phyloP scores from a whole-genome alignment of 2,329 filamentous ascomycete species.

The Pestalotiopsis sp. region DNA sequence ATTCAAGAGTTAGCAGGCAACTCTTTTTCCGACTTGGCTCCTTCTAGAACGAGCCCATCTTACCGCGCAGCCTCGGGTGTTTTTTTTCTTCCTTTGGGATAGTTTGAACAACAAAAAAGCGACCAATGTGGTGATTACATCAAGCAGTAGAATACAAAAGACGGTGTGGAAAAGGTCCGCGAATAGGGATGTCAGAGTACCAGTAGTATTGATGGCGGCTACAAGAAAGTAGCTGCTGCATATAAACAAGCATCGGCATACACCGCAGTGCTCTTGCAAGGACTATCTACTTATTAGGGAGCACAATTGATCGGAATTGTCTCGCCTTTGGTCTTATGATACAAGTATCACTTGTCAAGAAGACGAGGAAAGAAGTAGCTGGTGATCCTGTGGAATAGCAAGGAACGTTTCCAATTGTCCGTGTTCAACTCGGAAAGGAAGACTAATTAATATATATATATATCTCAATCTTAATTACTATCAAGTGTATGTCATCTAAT shows the following conservation, averaged over 20 bases:
- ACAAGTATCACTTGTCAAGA: neutral
- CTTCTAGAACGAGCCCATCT: neutral
- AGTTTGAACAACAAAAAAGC: neutral
- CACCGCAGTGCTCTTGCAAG: neutral
- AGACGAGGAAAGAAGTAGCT: neutral
- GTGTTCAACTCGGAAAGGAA: too few species aligned
- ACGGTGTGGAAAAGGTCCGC: neutral
- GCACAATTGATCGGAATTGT: neutral
- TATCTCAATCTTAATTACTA: too few species aligned
- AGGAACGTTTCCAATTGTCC: too few species aligned
- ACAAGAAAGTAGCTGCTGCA: neutral
- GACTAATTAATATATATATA: too few species aligned
- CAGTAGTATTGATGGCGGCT: neutral
- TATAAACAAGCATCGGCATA: neutral
- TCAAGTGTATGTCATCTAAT: too few species aligned
- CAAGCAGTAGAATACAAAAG: neutral
- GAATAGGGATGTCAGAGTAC: neutral
- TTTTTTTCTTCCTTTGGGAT: neutral
- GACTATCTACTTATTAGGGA: neutral
- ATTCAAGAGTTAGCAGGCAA: constrained; percentile 1
- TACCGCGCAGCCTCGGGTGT: neutral
- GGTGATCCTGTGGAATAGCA: neutral
- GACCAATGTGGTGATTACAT: neutral
- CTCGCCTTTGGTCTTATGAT: neutral
- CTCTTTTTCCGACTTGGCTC: neutral